Evolutionary conservation across 352 stramenopile genomes (phyloP).

Genomic region (Blastocystis sp.): DNA sequence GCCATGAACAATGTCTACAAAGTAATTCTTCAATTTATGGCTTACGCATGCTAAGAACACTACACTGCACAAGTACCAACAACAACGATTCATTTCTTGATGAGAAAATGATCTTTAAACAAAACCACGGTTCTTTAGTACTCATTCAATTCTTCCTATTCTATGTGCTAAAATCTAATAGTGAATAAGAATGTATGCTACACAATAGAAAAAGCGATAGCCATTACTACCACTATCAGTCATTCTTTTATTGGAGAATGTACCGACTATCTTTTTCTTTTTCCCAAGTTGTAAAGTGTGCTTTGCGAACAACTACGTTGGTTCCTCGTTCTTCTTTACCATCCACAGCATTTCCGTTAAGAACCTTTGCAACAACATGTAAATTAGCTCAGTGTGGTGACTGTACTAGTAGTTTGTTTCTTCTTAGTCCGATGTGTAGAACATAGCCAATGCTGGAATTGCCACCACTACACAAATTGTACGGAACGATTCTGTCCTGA

Average conservation of each 20-base stretch:
- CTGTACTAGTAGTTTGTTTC: neutral
- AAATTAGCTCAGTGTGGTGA: neutral
- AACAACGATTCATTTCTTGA: too few relatives aligned
- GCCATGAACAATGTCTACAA: neutral
- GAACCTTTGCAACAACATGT: neutral
- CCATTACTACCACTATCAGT: neutral
- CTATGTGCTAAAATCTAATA: neutral
- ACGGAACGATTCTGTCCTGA: constrained; percentile 56
- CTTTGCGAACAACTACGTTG: neutral
- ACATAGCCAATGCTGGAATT: constrained; percentile 62
- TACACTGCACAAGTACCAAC: neutral
- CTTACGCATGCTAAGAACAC: neutral
- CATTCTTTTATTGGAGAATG: neutral
- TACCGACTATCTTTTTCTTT: neutral
- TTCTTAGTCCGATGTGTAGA: neutral
- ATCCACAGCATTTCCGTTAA: neutral
- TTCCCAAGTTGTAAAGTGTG: neutral
- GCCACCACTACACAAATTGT: constrained; percentile 56
- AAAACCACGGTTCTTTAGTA: neutral
- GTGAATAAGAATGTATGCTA: neutral
- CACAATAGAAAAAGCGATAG: neutral
- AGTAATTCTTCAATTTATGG: neutral
- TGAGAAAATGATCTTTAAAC: neutral
- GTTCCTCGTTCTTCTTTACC: neutral
- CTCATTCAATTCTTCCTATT: neutral